Evolutionary conservation across 345 rosid genomes (phyloP).

Genomic region (Erysimum cheiranthoides): DNA sequence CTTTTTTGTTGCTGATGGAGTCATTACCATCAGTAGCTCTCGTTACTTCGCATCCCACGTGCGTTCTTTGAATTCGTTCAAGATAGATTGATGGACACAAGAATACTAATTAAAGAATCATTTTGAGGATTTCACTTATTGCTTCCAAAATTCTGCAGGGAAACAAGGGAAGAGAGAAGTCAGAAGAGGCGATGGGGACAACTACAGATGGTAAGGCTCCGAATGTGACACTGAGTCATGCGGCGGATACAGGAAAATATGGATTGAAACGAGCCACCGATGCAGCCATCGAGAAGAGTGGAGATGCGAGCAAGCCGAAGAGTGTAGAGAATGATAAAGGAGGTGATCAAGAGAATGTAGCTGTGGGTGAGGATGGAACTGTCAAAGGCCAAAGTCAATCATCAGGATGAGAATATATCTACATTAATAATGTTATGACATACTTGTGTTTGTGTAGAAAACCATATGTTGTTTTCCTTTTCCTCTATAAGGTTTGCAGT

Average conservation of each 20-base stretch:
- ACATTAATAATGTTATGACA: no score
- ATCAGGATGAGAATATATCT: slow-evolving; percentile 28
- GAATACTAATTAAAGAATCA: background rate
- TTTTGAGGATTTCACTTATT: background rate
- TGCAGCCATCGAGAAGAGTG: slow-evolving; percentile 36
- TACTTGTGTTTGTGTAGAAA: no score
- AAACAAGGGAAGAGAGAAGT: slow-evolving; percentile 17
- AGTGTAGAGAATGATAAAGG: slow-evolving; percentile 3
- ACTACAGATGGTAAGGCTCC: slow-evolving; percentile 44
- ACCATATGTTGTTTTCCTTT: no score
- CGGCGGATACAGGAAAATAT: slow-evolving; percentile 25
- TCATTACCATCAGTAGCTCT: slow-evolving; percentile 29
- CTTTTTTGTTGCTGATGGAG: slow-evolving; percentile 14
- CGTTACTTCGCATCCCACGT: slow-evolving; percentile 36
- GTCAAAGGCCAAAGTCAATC: slow-evolving; percentile 39
- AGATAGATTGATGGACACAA: slow-evolving; percentile 7
- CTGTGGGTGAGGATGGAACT: slow-evolving; percentile 32
- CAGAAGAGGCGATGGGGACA: slow-evolving; percentile 41
- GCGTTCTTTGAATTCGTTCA: slow-evolving; percentile 5
- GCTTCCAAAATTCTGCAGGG: slow-evolving; percentile 26
- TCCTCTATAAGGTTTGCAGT: no score
- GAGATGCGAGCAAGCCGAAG: slow-evolving; percentile 30
- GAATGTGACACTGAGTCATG: slow-evolving; percentile 42
- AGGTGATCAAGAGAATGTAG: slow-evolving; percentile 22
- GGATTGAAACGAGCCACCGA: slow-evolving; percentile 36